Conservation (phyloP, 441 rosid genomes). For the Pelargonium australe region DNA sequence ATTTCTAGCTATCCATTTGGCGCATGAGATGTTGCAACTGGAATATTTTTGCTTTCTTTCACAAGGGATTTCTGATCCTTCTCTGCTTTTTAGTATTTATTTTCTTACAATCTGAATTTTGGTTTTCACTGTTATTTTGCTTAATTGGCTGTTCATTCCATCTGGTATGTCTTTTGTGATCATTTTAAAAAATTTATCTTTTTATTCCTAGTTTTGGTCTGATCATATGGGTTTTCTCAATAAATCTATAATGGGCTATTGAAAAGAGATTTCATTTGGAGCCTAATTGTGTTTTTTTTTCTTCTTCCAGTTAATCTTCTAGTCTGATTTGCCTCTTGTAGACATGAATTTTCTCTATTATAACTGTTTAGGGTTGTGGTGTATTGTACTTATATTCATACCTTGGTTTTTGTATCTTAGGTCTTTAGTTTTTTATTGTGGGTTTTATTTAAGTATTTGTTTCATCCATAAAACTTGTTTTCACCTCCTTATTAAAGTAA, state of each 20-base stretch:
- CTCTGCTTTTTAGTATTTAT: background rate
- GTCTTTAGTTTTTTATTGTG: background rate
- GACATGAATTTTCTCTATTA: background rate
- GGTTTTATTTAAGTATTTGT: background rate
- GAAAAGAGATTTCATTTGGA: too few relatives aligned
- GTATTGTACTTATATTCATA: background rate
- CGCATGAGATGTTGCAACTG: too few relatives aligned
- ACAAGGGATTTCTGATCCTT: background rate
- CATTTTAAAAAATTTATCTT: too few relatives aligned
- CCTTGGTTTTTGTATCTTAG: background rate
- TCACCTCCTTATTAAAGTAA: background rate
- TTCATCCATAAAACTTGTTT: background rate
- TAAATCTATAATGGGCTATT: too few relatives aligned
- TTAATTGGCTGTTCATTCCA: too few relatives aligned
- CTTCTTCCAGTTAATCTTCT: background rate
- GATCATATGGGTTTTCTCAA: too few relatives aligned
- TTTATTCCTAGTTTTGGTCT: too few relatives aligned
- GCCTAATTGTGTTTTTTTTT: too few relatives aligned
- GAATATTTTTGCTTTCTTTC: background rate
- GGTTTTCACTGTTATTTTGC: too few relatives aligned
- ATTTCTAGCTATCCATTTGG: background rate
- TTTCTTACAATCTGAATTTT: background rate
- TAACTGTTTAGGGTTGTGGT: background rate
- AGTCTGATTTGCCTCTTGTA: background rate
- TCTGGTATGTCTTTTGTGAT: too few relatives aligned